Conservation (phyloP, 2,329 filamentous ascomycete genomes). For the Coccinonectria pachysandricola region DNA sequence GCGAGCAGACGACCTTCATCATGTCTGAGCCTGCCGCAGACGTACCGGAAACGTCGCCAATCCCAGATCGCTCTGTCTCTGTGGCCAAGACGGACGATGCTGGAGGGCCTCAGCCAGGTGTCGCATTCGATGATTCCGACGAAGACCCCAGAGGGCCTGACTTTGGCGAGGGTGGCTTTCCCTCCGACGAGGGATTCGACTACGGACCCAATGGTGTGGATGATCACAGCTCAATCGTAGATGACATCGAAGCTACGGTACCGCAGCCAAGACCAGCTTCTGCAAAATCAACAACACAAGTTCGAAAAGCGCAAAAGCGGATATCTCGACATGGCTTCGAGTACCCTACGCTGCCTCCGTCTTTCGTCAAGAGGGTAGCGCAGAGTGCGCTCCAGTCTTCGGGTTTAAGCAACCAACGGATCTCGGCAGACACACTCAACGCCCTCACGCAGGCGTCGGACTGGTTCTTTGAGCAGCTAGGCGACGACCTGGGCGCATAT, state of each 20-base stretch:
- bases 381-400: constrained; percentile 60
- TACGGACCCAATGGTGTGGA: constrained; percentile 9
- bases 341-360: constrained; percentile 63
- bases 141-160: constrained; percentile 4
- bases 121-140: constrained; percentile 8
- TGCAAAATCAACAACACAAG: constrained; percentile 6
- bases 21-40: constrained; percentile 28
- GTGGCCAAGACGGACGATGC: constrained; percentile 11
- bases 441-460: constrained; percentile 73
- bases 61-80: constrained; percentile 9
- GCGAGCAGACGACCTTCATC: constrained; percentile 42
- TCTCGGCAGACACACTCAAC: constrained; percentile 62
- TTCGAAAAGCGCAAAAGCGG: constrained; percentile 29
- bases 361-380: constrained; percentile 64
- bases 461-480: constrained; percentile 85
- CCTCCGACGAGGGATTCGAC: too few relatives aligned
- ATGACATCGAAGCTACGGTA: constrained; percentile 2
- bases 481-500: constrained; percentile 70
- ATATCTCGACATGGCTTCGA: constrained; percentile 62
- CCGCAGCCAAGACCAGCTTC: constrained; percentile 1
- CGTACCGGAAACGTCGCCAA: constrained; percentile 18
- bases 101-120: constrained; percentile 7
- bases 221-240: constrained; percentile 16
- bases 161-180: neutral
- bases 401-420: constrained; percentile 54